Evolutionary conservation across 139 green algal genomes (phyloP).

Genomic region (Micractinium conductrix): DNA sequence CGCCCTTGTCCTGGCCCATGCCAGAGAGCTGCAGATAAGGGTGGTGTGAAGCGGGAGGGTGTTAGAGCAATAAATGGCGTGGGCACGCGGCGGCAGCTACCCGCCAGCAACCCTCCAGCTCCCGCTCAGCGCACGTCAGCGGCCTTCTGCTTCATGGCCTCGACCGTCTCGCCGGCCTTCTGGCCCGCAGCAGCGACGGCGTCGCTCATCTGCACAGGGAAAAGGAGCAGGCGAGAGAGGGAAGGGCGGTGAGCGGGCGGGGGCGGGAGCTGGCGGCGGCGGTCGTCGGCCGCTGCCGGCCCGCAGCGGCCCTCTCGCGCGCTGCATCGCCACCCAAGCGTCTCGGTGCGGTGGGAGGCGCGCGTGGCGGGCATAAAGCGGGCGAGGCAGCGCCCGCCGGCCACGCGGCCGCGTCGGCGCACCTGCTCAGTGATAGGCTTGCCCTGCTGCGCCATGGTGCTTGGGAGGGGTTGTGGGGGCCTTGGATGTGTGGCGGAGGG

Average conservation of each 20-base stretch:
- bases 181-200: not conserved
- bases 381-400: no score
- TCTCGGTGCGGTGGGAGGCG: no score
- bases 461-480: not conserved
- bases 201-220: not conserved
- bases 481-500: not conserved
- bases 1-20: slow-evolving; percentile 2
- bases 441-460: not conserved
- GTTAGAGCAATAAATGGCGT: no score
- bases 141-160: slow-evolving; percentile 1
- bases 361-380: no score
- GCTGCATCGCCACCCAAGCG: no score
- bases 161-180: slow-evolving; percentile 3
- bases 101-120: not conserved
- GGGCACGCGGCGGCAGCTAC: no score
- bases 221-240: not conserved
- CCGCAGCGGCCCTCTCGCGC: no score
- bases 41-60: not conserved
- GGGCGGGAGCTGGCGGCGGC: no score
- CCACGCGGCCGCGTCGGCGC: no score
- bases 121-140: not conserved
- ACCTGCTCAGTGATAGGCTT: slow-evolving; percentile 25
- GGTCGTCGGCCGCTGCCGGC: no score
- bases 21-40: not conserved
- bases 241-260: not conserved